These are phyloP conservation scores for Ceratopteris richardii DNA, from an alignment of 75 land plant genomes.

Conservation along the genomic window DNA sequence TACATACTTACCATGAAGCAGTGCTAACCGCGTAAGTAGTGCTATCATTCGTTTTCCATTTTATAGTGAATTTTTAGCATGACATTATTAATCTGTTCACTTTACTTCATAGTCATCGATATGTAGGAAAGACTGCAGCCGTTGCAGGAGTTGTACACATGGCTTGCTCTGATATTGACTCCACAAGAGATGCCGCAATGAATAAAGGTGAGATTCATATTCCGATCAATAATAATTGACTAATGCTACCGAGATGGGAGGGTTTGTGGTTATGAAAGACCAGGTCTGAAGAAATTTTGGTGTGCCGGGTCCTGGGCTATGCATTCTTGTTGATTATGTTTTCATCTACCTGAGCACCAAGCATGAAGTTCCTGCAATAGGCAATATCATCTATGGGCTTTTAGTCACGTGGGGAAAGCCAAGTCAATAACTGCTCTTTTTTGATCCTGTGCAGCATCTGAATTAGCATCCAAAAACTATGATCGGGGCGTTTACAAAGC, in stretches of 20 bases:
- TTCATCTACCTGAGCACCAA: too few species aligned
- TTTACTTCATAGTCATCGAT: slow-evolving; percentile 9
- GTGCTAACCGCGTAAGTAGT: slow-evolving; percentile 9
- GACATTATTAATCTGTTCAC: neutral
- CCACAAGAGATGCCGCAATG: slow-evolving; percentile 6
- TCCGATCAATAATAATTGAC: too few species aligned
- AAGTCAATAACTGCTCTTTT: too few species aligned
- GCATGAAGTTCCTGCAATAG: too few species aligned
- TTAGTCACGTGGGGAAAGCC: neutral
- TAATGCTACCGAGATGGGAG: too few species aligned
- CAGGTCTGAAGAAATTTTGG: too few species aligned
- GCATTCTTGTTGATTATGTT: too few species aligned
- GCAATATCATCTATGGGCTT: too few species aligned
- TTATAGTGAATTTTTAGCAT: too few species aligned
- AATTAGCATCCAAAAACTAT: slow-evolving; percentile 5
- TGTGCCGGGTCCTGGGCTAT: too few species aligned
- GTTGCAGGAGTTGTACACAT: slow-evolving; percentile 9
- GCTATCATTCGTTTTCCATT: too few species aligned
- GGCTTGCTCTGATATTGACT: slow-evolving; percentile 8
- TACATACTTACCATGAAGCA: slow-evolving; percentile 11
- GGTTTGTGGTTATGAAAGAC: too few species aligned
- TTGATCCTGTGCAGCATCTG: slow-evolving; percentile 18
- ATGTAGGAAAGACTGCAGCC: slow-evolving; percentile 9
- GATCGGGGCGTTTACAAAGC: slow-evolving; percentile 13
- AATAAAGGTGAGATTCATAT: slow-evolving; percentile 7